phyloP scores from a whole-genome alignment of 2,329 filamentous ascomycete genomes.

The Nemania sp. region DNA sequence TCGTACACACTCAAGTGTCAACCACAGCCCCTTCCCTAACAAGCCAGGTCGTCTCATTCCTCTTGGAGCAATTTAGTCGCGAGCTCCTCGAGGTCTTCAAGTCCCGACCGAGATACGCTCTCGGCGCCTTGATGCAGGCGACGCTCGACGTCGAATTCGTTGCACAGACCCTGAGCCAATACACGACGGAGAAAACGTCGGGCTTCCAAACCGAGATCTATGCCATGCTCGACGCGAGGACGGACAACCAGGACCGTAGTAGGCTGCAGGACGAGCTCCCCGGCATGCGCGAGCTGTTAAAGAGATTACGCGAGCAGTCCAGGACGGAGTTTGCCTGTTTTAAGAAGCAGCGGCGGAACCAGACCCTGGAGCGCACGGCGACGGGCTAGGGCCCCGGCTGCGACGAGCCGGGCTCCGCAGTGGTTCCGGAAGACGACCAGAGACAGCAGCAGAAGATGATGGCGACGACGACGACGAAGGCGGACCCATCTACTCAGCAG shows the following conservation, averaged over 20 bases:
- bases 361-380: slow-evolving; percentile 35
- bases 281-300: slow-evolving; percentile 85
- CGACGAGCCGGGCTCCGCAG: background rate
- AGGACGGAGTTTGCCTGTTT: slow-evolving; percentile 90
- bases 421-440: background rate
- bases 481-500: slow-evolving; percentile 10
- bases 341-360: slow-evolving; percentile 49
- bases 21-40: slow-evolving; percentile 79
- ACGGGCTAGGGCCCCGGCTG: slow-evolving; percentile 38
- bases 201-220: slow-evolving; percentile 90
- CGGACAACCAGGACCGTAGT: slow-evolving; percentile 82
- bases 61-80: slow-evolving; percentile 79
- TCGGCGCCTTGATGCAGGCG: slow-evolving; percentile 90
- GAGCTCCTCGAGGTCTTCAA: slow-evolving; percentile 83
- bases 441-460: background rate
- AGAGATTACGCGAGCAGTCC: slow-evolving; percentile 79
- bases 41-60: slow-evolving; percentile 78
- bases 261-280: slow-evolving; percentile 84
- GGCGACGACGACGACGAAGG: background rate
- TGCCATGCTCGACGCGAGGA: slow-evolving; percentile 84
- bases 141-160: slow-evolving; percentile 97
- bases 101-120: slow-evolving; percentile 67
- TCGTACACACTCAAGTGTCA: slow-evolving; percentile 88
- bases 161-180: slow-evolving; percentile 88
- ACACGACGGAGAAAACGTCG: slow-evolving; percentile 80